These are phyloP conservation scores for Stagonosporopsis chrysanthemi DNA, from an alignment of 2,329 filamentous ascomycete genomes.

Conservation along the genomic window DNA sequence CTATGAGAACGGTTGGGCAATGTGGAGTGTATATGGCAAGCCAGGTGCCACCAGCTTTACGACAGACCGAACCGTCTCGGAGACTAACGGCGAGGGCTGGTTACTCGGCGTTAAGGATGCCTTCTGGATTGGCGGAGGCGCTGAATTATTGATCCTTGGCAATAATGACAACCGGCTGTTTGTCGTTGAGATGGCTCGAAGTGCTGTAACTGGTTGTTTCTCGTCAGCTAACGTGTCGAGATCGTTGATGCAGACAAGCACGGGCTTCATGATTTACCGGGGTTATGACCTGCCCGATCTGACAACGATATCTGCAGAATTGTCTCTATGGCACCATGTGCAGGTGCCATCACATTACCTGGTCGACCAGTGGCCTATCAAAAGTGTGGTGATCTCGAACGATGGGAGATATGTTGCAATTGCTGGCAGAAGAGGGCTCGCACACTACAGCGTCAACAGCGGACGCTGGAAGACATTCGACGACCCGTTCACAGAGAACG, in stretches of 20 bases:
- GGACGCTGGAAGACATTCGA: conserved; percentile 95
- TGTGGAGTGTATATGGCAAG: conserved; percentile 97
- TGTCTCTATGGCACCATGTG: conserved; percentile 93
- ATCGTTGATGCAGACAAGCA: conserved; percentile 86
- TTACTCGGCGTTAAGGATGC: conserved; percentile 79
- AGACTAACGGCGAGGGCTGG: conserved; percentile 80
- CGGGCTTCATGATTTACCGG: conserved; percentile 88
- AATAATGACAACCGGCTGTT: conserved; percentile 80
- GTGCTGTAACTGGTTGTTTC: conserved; percentile 90
- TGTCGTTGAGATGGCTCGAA: conserved; percentile 90
- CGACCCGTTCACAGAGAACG: conserved; percentile 80
- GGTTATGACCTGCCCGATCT: conserved; percentile 92
- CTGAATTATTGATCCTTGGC: conserved; percentile 79
- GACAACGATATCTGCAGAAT: conserved; percentile 89
- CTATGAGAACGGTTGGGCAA: conserved; percentile 91
- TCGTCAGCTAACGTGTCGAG: conserved; percentile 89
- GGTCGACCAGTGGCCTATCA: conserved; percentile 91
- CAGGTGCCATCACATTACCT: conserved; percentile 87
- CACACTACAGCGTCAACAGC: conserved; percentile 94
- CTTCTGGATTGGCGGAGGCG: conserved; percentile 87
- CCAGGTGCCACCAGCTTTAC: conserved; percentile 84
- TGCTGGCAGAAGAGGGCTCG: conserved; percentile 89
- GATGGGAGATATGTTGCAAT: conserved; percentile 95
- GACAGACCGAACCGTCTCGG: conserved; percentile 69
- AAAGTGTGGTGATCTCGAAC: conserved; percentile 83